Evolutionary conservation across 352 stramenopile genomes (phyloP).

Genomic region (Pythium rhizo-oryzae): DNA sequence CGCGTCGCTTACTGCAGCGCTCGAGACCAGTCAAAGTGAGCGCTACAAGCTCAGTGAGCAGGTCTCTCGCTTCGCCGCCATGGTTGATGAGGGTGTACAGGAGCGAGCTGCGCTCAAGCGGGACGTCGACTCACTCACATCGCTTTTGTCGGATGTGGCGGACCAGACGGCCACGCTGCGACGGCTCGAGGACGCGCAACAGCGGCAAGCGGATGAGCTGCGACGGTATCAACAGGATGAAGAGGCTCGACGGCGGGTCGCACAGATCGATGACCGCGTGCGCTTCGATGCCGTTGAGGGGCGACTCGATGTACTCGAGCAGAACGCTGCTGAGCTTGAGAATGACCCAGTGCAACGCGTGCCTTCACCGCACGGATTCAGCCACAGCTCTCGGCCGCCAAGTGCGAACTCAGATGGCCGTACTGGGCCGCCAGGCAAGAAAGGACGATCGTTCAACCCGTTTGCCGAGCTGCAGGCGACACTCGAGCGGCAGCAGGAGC

Average conservation of each 20-base stretch:
- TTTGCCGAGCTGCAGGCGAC: slow-evolving; percentile 17
- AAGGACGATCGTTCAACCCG: slow-evolving; percentile 8
- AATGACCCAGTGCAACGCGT: background rate
- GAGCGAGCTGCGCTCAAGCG: slow-evolving; percentile 4
- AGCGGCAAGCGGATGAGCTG: slow-evolving; percentile 17
- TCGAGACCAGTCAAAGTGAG: slow-evolving; percentile 10
- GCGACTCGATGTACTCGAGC: slow-evolving; percentile 13
- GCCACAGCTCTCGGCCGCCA: background rate
- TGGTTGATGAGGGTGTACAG: background rate
- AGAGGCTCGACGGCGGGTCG: slow-evolving; percentile 6
- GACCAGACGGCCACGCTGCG: background rate
- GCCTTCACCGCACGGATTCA: background rate
- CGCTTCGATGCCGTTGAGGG: slow-evolving; percentile 1
- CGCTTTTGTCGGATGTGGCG: slow-evolving; percentile 2
- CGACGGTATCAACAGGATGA: slow-evolving; percentile 20
- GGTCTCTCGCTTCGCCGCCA: background rate
- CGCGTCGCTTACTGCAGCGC: background rate
- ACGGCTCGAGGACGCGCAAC: background rate
- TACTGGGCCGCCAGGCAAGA: background rate
- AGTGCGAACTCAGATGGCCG: background rate
- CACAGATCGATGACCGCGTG: slow-evolving; percentile 11
- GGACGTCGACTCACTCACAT: slow-evolving; percentile 6
- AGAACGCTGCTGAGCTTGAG: background rate
- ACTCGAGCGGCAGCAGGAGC: slow-evolving; percentile 18
- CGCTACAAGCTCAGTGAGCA: background rate